Conservation (phyloP, 805 yeast species). For the Teunomyces kruisii region DNA sequence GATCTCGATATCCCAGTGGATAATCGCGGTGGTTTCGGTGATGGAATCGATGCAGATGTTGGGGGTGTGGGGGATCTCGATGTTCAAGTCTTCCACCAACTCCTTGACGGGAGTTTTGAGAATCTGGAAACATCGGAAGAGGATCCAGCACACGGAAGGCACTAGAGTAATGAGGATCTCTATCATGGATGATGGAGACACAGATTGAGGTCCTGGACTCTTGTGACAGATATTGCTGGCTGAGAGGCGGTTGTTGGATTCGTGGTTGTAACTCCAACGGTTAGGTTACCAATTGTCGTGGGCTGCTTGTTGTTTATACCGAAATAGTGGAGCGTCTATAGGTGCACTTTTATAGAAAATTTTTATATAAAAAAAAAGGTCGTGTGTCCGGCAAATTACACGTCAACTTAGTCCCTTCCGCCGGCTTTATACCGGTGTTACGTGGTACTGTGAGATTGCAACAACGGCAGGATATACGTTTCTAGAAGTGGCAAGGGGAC, state of each 20-base stretch:
- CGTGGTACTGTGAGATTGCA: too few species aligned
- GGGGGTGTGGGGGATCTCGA: slow-evolving; percentile 58
- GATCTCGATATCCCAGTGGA: slow-evolving; percentile 56
- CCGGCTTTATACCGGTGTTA: too few species aligned
- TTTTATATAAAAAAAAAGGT: neutral
- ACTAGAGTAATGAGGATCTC: slow-evolving; percentile 26
- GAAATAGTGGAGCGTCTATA: neutral
- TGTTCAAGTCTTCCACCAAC: slow-evolving; percentile 45
- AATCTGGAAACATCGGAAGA: slow-evolving; percentile 37
- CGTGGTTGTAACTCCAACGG: neutral
- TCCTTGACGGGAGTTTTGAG: slow-evolving; percentile 47
- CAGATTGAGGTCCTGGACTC: neutral
- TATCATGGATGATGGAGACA: slow-evolving; percentile 13
- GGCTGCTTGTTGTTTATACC: neutral
- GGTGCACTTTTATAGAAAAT: neutral
- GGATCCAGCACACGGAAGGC: slow-evolving; percentile 39
- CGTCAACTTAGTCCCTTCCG: neutral
- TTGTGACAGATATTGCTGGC: neutral
- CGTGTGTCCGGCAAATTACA: neutral
- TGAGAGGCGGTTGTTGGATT: neutral
- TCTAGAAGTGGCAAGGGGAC: too few species aligned
- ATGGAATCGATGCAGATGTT: slow-evolving; percentile 55
- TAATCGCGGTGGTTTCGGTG: slow-evolving; percentile 41
- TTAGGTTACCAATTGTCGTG: neutral
- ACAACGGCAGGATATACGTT: too few species aligned